Evolutionary conservation across 371 early-diverging fungal genomes (phyloP).

Genomic region (Paraphysoderma sedebokerense): DNA sequence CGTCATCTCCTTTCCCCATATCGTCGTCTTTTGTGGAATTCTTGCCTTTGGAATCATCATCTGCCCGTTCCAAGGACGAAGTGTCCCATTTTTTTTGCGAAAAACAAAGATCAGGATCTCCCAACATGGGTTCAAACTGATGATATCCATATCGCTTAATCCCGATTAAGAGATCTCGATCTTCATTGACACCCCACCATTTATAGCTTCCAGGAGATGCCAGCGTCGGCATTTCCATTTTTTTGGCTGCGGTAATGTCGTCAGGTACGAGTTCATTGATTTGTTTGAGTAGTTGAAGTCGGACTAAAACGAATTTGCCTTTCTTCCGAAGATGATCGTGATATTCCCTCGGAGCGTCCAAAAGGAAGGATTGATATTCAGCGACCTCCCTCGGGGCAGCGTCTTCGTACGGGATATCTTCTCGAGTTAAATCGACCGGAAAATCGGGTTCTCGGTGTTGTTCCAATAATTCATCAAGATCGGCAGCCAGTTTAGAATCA

Average conservation of each 20-base stretch:
- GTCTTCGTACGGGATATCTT: constrained; percentile 34
- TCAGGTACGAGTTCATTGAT: constrained; percentile 18
- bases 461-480: constrained; percentile 11
- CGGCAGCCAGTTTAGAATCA: constrained; percentile 9
- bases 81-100: constrained; percentile 10
- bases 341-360: constrained; percentile 50
- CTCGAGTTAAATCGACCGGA: background rate
- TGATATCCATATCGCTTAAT: constrained; percentile 67
- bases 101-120: constrained; percentile 54
- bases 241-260: background rate
- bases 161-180: constrained; percentile 62
- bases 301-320: constrained; percentile 44
- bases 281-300: constrained; percentile 55
- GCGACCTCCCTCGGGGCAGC: constrained; percentile 38
- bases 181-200: constrained; percentile 74
- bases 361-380: constrained; percentile 45
- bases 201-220: constrained; percentile 37
- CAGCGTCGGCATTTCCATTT: background rate
- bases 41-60: constrained; percentile 8
- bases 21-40: constrained; percentile 28
- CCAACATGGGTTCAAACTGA: constrained; percentile 42
- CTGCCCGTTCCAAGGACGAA: background rate
- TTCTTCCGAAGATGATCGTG: constrained; percentile 52
- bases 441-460: background rate
- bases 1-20: too few relatives aligned